Evolutionary conservation across 768 basidiomycete genomes (phyloP).

Genomic region (Termitomyces eurrhizus): DNA sequence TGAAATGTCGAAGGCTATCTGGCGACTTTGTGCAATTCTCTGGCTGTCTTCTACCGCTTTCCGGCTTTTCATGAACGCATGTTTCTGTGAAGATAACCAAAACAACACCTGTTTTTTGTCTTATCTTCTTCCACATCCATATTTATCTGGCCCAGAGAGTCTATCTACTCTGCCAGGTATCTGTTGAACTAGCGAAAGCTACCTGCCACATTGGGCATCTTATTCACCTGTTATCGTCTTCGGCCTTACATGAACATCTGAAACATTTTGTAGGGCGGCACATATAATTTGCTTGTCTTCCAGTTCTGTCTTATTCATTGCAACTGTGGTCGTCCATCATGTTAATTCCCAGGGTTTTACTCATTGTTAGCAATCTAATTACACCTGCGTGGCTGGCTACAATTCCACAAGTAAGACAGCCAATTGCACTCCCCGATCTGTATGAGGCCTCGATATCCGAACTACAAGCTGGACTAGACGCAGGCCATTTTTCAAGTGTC

Average conservation of each 20-base stretch:
- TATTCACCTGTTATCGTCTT: not conserved
- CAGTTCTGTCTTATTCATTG: not conserved
- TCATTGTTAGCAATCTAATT: not conserved
- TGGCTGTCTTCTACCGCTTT: not conserved
- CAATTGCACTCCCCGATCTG: constrained; percentile 43
- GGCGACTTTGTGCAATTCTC: not conserved
- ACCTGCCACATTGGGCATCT: not conserved
- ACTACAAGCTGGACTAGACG: constrained; percentile 49
- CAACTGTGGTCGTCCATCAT: not conserved
- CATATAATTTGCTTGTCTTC: not conserved
- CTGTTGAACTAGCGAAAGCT: not conserved
- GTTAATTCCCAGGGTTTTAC: not conserved
- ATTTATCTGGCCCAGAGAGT: not conserved
- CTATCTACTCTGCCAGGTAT: not conserved
- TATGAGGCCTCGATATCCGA: constrained; percentile 59
- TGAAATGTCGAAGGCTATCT: not conserved
- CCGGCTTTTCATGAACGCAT: not conserved
- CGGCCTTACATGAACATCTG: not conserved
- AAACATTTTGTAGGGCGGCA: not conserved
- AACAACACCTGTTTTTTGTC: not conserved
- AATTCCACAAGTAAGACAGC: not conserved
- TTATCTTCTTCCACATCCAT: not conserved
- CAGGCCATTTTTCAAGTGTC: constrained; percentile 51
- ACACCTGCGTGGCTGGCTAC: not conserved
- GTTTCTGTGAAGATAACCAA: not conserved